These are phyloP conservation scores for Solanum virginianum DNA, from an alignment of 257 asterid genomes.

Conservation along the genomic window DNA sequence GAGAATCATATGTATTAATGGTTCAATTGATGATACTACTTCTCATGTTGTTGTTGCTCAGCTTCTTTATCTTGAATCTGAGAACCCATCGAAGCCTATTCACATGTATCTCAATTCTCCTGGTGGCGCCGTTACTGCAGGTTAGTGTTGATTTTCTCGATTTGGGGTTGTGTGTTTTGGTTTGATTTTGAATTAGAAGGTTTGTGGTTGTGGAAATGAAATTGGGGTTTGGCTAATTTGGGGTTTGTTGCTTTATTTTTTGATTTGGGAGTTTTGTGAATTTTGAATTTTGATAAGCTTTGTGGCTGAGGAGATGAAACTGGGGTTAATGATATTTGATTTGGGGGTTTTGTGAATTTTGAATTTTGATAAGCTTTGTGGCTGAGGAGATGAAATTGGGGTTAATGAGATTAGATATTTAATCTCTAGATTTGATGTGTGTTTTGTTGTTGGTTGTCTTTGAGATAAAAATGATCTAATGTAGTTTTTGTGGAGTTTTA, in stretches of 20 bases:
- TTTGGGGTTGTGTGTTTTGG: not conserved
- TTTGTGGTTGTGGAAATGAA: not conserved
- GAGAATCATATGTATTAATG: constrained; percentile 81
- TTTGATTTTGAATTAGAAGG: not conserved
- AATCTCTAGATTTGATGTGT: not conserved
- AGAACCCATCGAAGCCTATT: constrained; percentile 86
- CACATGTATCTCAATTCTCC: constrained; percentile 96
- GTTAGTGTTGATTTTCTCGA: constrained; percentile 12
- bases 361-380: not conserved
- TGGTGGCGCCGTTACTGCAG: constrained; percentile 90
- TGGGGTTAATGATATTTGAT: not conserved
- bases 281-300: not conserved
- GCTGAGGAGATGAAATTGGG: not conserved
- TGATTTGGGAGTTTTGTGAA: not conserved
- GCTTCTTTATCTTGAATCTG: constrained; percentile 85
- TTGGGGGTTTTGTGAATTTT: not conserved
- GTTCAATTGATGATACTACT: constrained; percentile 74
- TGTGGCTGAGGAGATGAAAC: not conserved
- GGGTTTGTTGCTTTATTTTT: no score
- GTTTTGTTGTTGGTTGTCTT: not conserved
- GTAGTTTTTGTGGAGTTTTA: not conserved
- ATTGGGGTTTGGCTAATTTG: not conserved
- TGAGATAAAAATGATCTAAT: not conserved
- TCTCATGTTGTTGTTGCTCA: constrained; percentile 92
- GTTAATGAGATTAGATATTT: not conserved